Evolutionary conservation across 192 early-diverging fungal species (phyloP), one percentile per base, ranked within the genome.

Genomic region (Geranomyces variabilis): DNA sequence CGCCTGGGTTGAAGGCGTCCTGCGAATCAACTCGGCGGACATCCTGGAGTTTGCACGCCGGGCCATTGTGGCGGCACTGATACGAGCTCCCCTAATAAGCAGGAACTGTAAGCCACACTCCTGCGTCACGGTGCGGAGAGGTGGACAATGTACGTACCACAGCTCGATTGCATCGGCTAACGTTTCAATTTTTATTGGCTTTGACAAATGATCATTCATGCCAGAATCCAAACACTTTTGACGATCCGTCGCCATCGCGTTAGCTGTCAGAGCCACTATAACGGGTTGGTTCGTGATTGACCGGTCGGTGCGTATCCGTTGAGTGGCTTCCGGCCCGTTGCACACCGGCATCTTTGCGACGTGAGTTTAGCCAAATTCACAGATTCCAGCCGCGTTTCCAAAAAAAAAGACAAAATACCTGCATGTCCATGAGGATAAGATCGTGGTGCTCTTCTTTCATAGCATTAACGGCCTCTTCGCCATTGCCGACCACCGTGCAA

Each of bases 241-340:
- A 4, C 75, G 62, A 49, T 77, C 70, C 1, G 43, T 55, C 22
- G 72, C 63, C 75, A 77, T 71, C 5, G 75, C 75, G 44, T 67
- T 66, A 15, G 75, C 75, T 21, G 75, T 77, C 41, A 77, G 33
- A 14, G 75, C 68, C 22, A 61, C 29, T 30, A 61, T 55, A 22
- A 68, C 33, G 10, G 82, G 68, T 47, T 70, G 68, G 19, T 29
- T 28, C 13, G 17, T 84, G 80, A 17, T 79, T 69, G 48, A 82
- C 80, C 63, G 89, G 83, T 73, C 87, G 55, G 12, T 76, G 69
- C 90, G 85, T 47, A 92, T 92, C 69, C 70, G 77, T 1, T 81
- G 79, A 0, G 90, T 90, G 0, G 89, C 89, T 57, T 89, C 86
- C 17, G 90, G 84, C 22, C 90, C 90, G 63, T 84, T 80, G 89